phyloP scores from a whole-genome alignment of 2,329 filamentous ascomycete species.

The Tolypocladium pustulatum region DNA sequence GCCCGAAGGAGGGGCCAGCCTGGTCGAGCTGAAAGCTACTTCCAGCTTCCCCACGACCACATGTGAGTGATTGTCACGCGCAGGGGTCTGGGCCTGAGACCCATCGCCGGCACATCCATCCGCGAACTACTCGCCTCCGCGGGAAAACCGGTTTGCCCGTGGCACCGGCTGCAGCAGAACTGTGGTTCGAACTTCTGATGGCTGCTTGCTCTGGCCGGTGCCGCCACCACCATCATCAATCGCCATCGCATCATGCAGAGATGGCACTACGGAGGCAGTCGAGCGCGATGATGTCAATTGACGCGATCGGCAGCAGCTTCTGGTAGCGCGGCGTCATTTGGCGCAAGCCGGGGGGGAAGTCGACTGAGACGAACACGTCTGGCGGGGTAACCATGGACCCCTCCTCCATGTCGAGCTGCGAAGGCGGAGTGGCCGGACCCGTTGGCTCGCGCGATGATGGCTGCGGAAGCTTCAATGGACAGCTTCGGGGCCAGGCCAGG shows the following conservation, averaged over 20 bases:
- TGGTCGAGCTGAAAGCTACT: constrained; percentile 5
- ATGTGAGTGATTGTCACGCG: neutral
- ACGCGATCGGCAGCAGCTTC: neutral
- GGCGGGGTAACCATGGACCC: neutral
- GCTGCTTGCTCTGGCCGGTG: neutral
- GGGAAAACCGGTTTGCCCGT: neutral
- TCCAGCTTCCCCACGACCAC: constrained; percentile 3
- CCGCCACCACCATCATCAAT: neutral
- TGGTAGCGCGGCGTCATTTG: neutral
- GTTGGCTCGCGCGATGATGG: neutral
- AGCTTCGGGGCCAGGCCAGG: neutral
- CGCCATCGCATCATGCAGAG: neutral
- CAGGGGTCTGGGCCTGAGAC: neutral
- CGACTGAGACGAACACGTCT: neutral
- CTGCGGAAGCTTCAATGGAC: neutral
- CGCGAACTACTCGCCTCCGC: neutral
- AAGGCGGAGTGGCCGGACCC: neutral
- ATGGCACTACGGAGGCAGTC: neutral
- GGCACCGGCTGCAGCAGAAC: neutral
- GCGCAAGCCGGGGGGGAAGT: neutral
- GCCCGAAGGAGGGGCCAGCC: constrained; percentile 1
- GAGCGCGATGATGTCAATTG: neutral
- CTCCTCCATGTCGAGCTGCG: neutral
- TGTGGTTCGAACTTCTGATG: neutral
- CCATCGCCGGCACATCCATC: neutral